These are phyloP conservation scores for maize (Zea mays) DNA, from an alignment of 176 grass and related monocot genomes.

Conservation along the genomic window Zm-B73-REFERENCE-NAM-5.0 NC_050103.1:140026501-140027000, in stretches of 20 bases:
- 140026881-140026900: neutral
- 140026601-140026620: neutral
- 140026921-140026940: slow-evolving; percentile 12
- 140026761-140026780: neutral
- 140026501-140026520: neutral
- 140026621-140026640: neutral
- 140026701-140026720: neutral
- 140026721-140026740: neutral
- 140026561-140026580: neutral
- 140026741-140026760: neutral
- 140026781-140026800: neutral
- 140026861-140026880: neutral
- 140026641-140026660: neutral
- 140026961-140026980: neutral
- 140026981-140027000: neutral
- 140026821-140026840: neutral
- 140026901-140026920: neutral
- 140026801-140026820: neutral
- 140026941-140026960: neutral
- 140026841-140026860: neutral
- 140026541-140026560: neutral
- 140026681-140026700: neutral
- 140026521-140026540: neutral
- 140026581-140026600: slow-evolving; percentile 9
- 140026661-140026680: slow-evolving; percentile 11